Evolutionary conservation across 108 stramenopile genomes (phyloP).

Genomic region (Cylindrotheca closterium): DNA sequence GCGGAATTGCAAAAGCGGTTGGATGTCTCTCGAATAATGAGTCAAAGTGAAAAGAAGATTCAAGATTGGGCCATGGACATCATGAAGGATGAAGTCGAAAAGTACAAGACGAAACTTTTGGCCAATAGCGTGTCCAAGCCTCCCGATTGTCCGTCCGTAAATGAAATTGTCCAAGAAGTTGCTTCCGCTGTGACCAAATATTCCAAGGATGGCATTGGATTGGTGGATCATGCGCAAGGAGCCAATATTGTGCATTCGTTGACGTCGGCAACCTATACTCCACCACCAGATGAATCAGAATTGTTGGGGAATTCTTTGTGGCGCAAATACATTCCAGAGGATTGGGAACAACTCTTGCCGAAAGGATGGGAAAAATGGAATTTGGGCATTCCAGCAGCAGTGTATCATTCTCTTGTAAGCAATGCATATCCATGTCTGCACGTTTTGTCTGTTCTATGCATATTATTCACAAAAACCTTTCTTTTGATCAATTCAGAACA

Average conservation of each 20-base stretch:
- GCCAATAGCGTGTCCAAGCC: neutral
- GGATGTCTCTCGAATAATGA: neutral
- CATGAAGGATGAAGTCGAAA: conserved; percentile 20
- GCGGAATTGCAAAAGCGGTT: conserved; percentile 9
- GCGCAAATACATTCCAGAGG: conserved; percentile 64
- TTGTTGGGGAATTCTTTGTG: conserved; percentile 35
- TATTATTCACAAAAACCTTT: neutral
- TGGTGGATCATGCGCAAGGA: conserved; percentile 29
- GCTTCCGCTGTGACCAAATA: conserved; percentile 19
- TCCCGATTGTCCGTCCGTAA: conserved; percentile 9
- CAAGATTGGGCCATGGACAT: conserved; percentile 16
- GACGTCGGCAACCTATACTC: conserved; percentile 30
- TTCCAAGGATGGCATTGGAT: conserved; percentile 29
- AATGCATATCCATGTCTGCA: neutral
- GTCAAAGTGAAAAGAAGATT: conserved; percentile 12
- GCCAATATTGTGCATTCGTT: conserved; percentile 29
- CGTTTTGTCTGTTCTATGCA: too few relatives aligned
- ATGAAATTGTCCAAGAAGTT: conserved; percentile 15
- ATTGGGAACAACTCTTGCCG: conserved; percentile 44
- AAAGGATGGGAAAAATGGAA: conserved; percentile 50
- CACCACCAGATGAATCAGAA: conserved; percentile 5
- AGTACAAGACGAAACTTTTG: conserved; percentile 10
- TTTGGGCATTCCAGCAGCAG: conserved; percentile 40
- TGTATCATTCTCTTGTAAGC: neutral
- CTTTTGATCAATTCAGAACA: conserved; percentile 9